Base-by-base conservation (phyloP, 306 rosid species). In the Castanopsis chinensis region DNA sequence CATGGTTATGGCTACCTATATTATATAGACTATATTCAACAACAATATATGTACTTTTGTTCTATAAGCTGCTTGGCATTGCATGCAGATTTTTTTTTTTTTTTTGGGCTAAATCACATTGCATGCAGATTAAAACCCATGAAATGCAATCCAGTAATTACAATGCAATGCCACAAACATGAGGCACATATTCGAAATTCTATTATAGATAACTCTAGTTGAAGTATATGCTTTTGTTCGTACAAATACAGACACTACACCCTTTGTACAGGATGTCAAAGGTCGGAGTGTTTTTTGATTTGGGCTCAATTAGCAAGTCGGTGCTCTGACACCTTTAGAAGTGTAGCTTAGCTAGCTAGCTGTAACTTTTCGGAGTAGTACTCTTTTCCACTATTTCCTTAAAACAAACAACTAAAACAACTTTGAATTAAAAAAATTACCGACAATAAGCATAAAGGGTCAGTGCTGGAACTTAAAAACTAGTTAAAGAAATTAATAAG, bases 371-470 rank as follows among this genome's bases (percentile, higher is more conserved):
- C 41, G 69, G 69, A 28, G 12, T 45, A 15, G 53, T 49, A 4
- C 32, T 52, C 35, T 64, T 32, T 32, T 25, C 68, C 53, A 53
- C 74, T 76, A 81, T 43, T 61, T 81, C 80, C 67, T 52, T n/a
- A 41, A 75, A 71, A 68, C 58, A 60, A 63, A 14, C 64, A n/a
- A 52, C 43, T 10, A 52, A 64, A 76, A 52, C 63, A 64, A 41
- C 28, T 55, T 74, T 3, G 59, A 63, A 75, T 74, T 74, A 61
- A 54, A 63, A 30, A 68, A 72, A n/a, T 56, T 12, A 45, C 77
- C 82, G 84, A 86, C 87, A 85, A 19, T 69, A 76, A 77, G 91
- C 83, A 77, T 71, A 55, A 73, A 58, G 83, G 78, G 72, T 71
- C 60, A 71, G 60, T 49, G 69, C 69, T 65, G 4, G 20, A 30